phyloP scores from a whole-genome alignment of 257 asterid species.

The Solanum raphanifolium region DNA sequence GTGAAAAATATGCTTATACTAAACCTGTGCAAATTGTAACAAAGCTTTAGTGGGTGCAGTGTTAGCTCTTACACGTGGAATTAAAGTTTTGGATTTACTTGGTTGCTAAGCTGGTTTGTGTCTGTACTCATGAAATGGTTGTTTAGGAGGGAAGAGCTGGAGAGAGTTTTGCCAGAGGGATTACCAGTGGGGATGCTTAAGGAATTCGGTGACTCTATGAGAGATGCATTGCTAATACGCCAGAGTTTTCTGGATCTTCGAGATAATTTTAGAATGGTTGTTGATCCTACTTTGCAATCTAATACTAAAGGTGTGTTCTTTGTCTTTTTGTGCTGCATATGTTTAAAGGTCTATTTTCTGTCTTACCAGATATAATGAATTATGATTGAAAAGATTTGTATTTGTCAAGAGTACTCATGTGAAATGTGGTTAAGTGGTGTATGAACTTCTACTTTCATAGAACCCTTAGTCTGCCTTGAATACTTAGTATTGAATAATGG shows the following conservation, averaged over 20 bases:
- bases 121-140: background rate
- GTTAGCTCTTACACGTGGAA: background rate
- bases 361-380: background rate
- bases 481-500: background rate
- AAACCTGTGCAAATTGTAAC: background rate
- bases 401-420: background rate
- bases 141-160: conserved; percentile 58
- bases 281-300: conserved; percentile 54
- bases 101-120: background rate
- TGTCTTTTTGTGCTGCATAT: background rate
- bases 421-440: background rate
- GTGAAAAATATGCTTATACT: background rate
- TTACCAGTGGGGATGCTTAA: conserved; percentile 78
- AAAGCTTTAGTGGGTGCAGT: background rate
- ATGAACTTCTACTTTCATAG: background rate
- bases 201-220: conserved; percentile 83
- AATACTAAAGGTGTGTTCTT: conserved; percentile 40
- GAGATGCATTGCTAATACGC: conserved; percentile 79
- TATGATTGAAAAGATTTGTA: background rate
- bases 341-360: background rate
- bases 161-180: conserved; percentile 72
- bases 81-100: background rate
- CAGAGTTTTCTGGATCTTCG: conserved; percentile 79
- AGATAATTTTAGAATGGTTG: conserved; percentile 69
- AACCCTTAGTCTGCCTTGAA: background rate